Evolutionary conservation across 495 filamentous ascomycete genomes (phyloP).

Genomic region (Acidomyces sp.): DNA sequence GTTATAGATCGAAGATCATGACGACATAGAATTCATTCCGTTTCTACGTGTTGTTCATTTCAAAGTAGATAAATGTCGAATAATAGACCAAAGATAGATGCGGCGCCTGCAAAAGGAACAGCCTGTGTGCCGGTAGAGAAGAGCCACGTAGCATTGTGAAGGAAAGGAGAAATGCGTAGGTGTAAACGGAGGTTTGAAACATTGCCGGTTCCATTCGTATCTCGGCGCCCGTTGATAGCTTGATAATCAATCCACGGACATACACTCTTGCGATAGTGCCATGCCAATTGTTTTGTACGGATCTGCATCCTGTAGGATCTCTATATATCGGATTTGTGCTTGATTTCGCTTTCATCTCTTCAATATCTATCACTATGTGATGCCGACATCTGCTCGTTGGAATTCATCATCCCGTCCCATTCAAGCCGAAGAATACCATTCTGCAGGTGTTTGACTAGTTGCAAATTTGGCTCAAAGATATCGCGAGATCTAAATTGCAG

Average conservation of each 20-base stretch:
- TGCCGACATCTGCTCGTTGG: no score
- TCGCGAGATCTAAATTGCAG: neutral
- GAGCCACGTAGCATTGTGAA: neutral
- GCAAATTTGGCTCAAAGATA: neutral
- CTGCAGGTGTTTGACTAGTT: neutral
- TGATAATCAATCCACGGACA: neutral
- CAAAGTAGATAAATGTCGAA: neutral
- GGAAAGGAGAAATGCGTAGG: neutral
- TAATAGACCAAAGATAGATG: neutral
- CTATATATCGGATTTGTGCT: no score
- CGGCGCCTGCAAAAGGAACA: neutral
- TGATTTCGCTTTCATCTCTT: neutral
- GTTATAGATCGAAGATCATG: neutral
- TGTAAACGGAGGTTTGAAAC: neutral
- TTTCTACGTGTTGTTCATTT: neutral
- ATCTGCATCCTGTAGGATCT: no score
- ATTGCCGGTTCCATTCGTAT: neutral
- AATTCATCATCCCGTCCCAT: no score
- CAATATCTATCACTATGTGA: neutral
- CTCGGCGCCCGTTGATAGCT: neutral
- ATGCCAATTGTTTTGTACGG: neutral
- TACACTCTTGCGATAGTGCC: neutral
- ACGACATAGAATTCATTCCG: neutral
- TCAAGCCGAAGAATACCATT: neutral
- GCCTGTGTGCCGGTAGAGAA: no score